Conservation (phyloP, 345 rosid species). For the Salix viminalis region DNA sequence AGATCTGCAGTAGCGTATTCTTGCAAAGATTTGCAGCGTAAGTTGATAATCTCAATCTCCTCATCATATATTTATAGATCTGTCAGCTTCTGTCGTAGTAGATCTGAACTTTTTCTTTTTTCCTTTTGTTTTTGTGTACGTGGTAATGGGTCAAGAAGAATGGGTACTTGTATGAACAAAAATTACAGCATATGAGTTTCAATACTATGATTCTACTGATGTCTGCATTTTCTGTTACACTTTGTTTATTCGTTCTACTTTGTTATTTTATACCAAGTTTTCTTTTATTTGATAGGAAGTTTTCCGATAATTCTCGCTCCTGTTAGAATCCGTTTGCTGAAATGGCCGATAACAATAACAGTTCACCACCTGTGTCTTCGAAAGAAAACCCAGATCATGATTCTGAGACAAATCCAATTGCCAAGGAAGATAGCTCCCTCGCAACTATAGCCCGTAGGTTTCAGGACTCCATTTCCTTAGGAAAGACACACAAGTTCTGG, state of each 20-base stretch:
- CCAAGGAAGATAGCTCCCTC: constrained; percentile 49
- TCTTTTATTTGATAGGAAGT: neutral
- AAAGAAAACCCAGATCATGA: constrained; percentile 50
- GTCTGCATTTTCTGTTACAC: neutral
- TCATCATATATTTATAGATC: no score
- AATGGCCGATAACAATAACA: constrained; percentile 51
- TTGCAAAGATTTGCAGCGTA: no score
- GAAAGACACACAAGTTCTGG: constrained; percentile 80
- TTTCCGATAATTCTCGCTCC: neutral
- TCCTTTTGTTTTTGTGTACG: no score
- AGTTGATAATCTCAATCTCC: no score
- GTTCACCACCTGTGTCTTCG: constrained; percentile 45
- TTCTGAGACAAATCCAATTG: constrained; percentile 26
- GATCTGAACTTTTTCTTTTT: no score
- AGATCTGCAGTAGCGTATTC: no score
- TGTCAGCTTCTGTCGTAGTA: no score
- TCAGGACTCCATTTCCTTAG: constrained; percentile 53
- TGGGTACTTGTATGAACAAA: no score
- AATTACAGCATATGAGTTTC: neutral
- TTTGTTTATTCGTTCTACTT: neutral
- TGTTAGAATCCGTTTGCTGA: constrained; percentile 18
- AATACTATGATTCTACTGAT: neutral
- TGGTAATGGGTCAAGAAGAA: no score
- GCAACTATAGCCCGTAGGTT: constrained; percentile 58
- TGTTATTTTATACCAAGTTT: neutral